These are phyloP conservation scores for Mucuna pruriens DNA, from an alignment of 306 rosid genomes.

Conservation along the genomic window DNA sequence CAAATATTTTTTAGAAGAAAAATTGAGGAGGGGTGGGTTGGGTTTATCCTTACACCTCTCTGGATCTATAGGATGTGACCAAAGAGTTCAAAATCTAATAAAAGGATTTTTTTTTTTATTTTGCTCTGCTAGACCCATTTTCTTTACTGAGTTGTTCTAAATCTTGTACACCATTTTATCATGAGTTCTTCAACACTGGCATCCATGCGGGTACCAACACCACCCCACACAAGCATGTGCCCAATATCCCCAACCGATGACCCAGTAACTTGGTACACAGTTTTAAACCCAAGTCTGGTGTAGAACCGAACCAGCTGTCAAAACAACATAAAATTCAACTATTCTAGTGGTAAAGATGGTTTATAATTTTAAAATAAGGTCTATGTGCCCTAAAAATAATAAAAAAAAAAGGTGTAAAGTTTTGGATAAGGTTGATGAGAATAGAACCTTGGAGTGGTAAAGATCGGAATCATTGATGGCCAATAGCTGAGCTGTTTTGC, in stretches of 20 bases:
- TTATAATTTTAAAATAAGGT: neutral
- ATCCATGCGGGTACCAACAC: constrained; percentile 85
- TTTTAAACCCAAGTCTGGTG: constrained; percentile 78
- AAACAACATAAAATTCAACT: neutral
- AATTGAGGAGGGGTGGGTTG: neutral
- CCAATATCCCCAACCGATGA: constrained; percentile 62
- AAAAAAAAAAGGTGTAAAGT: neutral
- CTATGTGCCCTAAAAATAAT: neutral
- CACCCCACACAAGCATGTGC: constrained; percentile 92
- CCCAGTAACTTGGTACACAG: constrained; percentile 71
- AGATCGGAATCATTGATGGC: constrained; percentile 86
- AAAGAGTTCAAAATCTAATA: neutral
- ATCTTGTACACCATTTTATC: constrained; percentile 80
- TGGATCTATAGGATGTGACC: neutral
- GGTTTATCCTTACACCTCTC: neutral
- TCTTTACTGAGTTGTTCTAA: constrained; percentile 39
- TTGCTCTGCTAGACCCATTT: neutral
- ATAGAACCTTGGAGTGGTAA: constrained; percentile 78
- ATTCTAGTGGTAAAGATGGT: too few species aligned
- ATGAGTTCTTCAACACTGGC: constrained; percentile 70
- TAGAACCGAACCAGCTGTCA: constrained; percentile 79
- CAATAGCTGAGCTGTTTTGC: constrained; percentile 71
- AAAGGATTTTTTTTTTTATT: neutral
- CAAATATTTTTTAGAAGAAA: neutral
- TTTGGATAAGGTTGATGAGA: constrained; percentile 35